Base-by-base conservation (phyloP, 139 green algal genomes). In the Desmodesmus armatus region DNA sequence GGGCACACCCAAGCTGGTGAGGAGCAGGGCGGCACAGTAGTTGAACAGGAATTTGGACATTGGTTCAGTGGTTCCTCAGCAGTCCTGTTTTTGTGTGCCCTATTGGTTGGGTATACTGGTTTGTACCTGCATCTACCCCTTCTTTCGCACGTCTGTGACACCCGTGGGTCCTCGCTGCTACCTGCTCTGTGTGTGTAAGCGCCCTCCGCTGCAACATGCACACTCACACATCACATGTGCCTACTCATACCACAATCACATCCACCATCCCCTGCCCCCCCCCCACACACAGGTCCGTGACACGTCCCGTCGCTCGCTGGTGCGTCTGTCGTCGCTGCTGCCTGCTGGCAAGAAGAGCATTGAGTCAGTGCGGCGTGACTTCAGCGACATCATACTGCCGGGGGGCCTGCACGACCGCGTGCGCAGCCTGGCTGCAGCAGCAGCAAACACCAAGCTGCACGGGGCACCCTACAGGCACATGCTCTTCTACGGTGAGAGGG, bases 401-500 rank as follows among this genome's bases (percentile, higher is more conserved):
- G 87, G 85, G 37, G 47, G 49, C 37, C 91, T 99, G 82, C 91
- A 98, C 82, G 89, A 96, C 87, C 95, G 96, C 6, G 76, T 99
- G 39, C 90, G 93, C 9, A 89, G 93, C 44, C 88, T 99, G 62
- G 95, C 97, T 0, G 94, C 93, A 11, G 81, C 93, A 55, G 97
- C 96, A 17, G 90, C 96, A 86, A 99, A 99, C 91, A 98, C 97
- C 4, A 96, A 96, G 88, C 84, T 80, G 29, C 96, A 99, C 89
- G 93, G 94, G 11, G 97, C 96, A 2, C 97, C 97, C 43, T 99
- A 99, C 93, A 89, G 97, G 41, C 97, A 99, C 89, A 98, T 99
- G 94, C 91, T 98, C 13, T 98, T 98, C 88, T 92, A 92, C 73
- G 87, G 89, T 84, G 71, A 78, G 71, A 41, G 15, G 13, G n/a